Conservation (phyloP, 1,284 basidiomycete species). For the Ceratobasidium papillatum region DNA sequence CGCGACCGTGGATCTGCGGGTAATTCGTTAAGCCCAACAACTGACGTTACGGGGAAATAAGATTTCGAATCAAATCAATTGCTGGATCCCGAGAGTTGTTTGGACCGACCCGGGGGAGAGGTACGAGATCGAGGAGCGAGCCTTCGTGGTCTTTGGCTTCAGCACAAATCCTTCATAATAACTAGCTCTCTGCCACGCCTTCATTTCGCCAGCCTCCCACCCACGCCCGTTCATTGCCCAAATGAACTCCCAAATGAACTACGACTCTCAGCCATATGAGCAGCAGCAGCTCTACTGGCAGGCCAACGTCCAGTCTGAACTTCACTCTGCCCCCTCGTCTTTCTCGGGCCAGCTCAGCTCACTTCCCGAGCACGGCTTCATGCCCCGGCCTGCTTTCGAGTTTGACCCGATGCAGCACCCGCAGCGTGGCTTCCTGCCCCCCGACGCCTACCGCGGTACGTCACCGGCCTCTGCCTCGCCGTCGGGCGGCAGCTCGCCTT, state of each 20-base stretch:
- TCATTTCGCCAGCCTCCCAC: slow-evolving; percentile 32
- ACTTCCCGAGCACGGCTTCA: neutral
- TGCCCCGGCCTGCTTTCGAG: neutral
- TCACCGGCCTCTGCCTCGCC: slow-evolving; percentile 12
- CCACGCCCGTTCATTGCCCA: neutral
- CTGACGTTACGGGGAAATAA: slow-evolving; percentile 41
- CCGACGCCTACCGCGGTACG: neutral
- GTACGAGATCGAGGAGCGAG: slow-evolving; percentile 23
- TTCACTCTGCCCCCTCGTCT: neutral
- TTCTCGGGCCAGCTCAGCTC: neutral
- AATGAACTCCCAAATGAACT: neutral
- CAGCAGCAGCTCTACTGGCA: neutral
- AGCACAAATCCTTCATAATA: neutral
- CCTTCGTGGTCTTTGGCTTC: neutral
- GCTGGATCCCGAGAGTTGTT: slow-evolving; percentile 19
- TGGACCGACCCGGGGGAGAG: slow-evolving; percentile 10
- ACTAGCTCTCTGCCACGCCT: neutral
- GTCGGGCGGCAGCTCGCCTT: slow-evolving; percentile 27
- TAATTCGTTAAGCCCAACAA: slow-evolving; percentile 14
- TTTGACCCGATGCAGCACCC: neutral
- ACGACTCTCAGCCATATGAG: neutral
- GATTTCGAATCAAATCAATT: slow-evolving; percentile 40
- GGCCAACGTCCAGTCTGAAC: too few relatives aligned
- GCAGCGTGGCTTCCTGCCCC: neutral
- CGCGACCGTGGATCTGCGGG: slow-evolving; percentile 23